Base-by-base conservation (phyloP, 257 asterid species). In the Solanum peruvianum region DNA sequence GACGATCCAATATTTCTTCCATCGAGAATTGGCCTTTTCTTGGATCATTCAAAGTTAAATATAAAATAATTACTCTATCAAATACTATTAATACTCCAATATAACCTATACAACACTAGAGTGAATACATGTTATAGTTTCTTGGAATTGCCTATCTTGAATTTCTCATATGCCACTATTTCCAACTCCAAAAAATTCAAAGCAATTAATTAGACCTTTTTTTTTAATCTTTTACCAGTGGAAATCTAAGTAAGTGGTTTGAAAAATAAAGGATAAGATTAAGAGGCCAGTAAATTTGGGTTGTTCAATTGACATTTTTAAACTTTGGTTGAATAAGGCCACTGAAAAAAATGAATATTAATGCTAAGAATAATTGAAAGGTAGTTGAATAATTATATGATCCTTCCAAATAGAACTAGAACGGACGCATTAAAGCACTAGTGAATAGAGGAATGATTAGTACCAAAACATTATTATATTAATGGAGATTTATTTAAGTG, bases 61-160 rank as follows among this genome's bases (percentile, higher is more conserved):
- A 72, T 72, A 72, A 11, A 21, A 72, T 72, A 72, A 31, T 29
- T 15, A 16, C n/a, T 70, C 42, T 70, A 70, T 44, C 42, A 69
- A 70, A 33, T 0, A 33, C 35, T 33, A 49, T 16, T 15, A 31
- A 12, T 67, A 66, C 21, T 66, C 3, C 23, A 35, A 18, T 35
- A 72, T 72, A 35, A 23, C 25, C 70, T 52, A 37, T 52, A 73
- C 49, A 62, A 8, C 42, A 66, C 35, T 72, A 64, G 41, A 33
- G 71, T 71, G 47, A 33, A 66, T 72, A 72, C 29, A 35, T 72
- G 27, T 7, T 37, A 37, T 25, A 67, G 37, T 18, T 64, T 67
- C 86, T 88, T 78, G 90, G 88, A 88, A 88, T 85, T 64, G 7
- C 42, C 64, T n/a, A 33, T 75, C 35, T 64, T 33, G 73, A 72